Evolutionary conservation across 2,329 filamentous ascomycete genomes (phyloP), one percentile per base, ranked within the genome.

Genomic region (Arthrobotrys conoides): DNA sequence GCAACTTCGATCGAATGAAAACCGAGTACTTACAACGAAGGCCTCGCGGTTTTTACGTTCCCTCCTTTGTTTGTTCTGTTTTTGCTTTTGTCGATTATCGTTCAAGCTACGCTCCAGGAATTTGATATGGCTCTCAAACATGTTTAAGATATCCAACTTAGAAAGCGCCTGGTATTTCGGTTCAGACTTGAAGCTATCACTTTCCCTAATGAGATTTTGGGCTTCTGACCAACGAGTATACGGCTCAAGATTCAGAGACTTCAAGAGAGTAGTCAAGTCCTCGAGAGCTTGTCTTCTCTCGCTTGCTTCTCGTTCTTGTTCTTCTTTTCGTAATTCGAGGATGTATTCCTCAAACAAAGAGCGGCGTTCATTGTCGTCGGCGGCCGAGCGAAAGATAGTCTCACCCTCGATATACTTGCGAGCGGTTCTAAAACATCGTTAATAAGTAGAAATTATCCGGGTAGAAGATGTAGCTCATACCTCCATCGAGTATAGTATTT

Each of bases 401-500:
- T 99, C 96, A 63, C 92, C 92, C 85, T 98, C 93, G 80, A 99
- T 93, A 80, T 97, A 96, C 9, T 94, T 93, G 63, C 93, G 91
- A 67, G 95, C 96, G 16, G 93, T 97, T 61, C 82, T 82, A 48
- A 8, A 10, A 36, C 14, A 53, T 20, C 5, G 55, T 53, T 64
- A 51, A 20, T 24, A 24, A 41, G 44, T 49, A 14, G 41, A 24
- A 14, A 68, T n/a, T 4, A 16, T 20, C 30, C 9, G 18, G 10
- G 36, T 55, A 22, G n/a, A 18, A 3, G 3, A 22, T 22, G 8
- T 20, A 38, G 6, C 55, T 77, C 80, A 48, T 75, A 82, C 88
- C 94, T 97, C 96, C 96, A 99, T 79, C 94, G 92, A 49, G 95
- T 97, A 85, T 96, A 97, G 84, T 97, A 90, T 85, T 94, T 96